Percentiles rank a stretch among this genome's conserved stretches.
These are phyloP conservation scores for Crucibulum parvulum DNA, from an alignment of 1,284 basidiomycete genomes.

Conservation along the genomic window DNA sequence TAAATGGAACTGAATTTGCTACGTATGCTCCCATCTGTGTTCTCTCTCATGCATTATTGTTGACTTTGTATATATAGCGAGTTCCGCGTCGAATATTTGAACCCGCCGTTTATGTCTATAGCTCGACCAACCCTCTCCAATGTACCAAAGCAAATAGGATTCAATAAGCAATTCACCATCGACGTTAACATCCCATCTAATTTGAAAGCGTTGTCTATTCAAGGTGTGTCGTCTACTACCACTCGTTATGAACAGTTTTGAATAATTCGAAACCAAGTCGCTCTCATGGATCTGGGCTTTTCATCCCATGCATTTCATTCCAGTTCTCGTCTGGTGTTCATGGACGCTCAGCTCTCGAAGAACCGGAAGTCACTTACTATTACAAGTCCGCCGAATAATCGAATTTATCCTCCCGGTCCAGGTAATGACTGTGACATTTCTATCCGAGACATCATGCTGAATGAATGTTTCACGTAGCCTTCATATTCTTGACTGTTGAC, in stretches of 20 bases:
- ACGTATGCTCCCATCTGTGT: conserved; percentile 22
- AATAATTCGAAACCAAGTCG: conserved; percentile 25
- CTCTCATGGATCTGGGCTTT: conserved; percentile 56
- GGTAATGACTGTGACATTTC: conserved; percentile 25
- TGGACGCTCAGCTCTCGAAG: conserved; percentile 42
- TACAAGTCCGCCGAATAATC: conserved; percentile 48
- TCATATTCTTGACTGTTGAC: conserved; percentile 49
- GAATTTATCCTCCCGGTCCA: conserved; percentile 59
- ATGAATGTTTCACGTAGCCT: background rate
- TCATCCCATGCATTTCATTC: conserved; percentile 54
- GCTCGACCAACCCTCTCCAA: conserved; percentile 42
- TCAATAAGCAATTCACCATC: conserved; percentile 46
- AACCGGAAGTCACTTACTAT: conserved; percentile 46
- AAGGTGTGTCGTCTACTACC: conserved; percentile 30
- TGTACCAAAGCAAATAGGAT: conserved; percentile 45
- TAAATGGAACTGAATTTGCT: conserved; percentile 36
- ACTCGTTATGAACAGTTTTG: background rate
- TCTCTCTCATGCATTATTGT: background rate
- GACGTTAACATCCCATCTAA: conserved; percentile 36
- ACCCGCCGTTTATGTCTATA: conserved; percentile 50
- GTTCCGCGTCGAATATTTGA: conserved; percentile 54
- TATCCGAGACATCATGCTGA: background rate
- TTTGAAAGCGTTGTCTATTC: conserved; percentile 34
- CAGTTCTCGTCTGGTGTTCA: conserved; percentile 52
- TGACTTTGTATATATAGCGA: conserved; percentile 35